These are phyloP conservation scores for Malus hybrid DNA, from an alignment of 331 rosid species.

Conservation along the genomic window DNA sequence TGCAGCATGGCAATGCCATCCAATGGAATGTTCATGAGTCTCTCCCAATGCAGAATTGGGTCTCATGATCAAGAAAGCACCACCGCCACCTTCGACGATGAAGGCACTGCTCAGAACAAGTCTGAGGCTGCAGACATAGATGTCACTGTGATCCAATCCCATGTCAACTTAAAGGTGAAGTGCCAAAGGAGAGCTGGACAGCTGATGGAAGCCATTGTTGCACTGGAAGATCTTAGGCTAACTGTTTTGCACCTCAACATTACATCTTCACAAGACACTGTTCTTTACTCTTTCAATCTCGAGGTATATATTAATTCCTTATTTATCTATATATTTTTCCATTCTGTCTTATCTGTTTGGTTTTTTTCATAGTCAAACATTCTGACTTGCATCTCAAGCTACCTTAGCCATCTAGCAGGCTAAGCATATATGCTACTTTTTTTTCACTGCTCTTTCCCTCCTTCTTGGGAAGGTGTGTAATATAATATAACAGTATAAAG, in stretches of 20 bases:
- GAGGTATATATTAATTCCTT: slow-evolving; percentile 39
- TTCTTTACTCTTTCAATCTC: slow-evolving; percentile 87
- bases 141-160: slow-evolving; percentile 78
- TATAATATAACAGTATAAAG: not conserved
- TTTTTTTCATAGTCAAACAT: slow-evolving; percentile 37
- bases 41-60: slow-evolving; percentile 32
- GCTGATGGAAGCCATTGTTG: slow-evolving; percentile 63
- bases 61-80: slow-evolving; percentile 20
- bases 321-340: slow-evolving; percentile 12
- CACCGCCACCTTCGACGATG: slow-evolving; percentile 24
- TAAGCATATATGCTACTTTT: not conserved
- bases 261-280: slow-evolving; percentile 48
- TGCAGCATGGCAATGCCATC: slow-evolving; percentile 19
- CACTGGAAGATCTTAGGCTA: slow-evolving; percentile 70
- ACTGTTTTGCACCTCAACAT: slow-evolving; percentile 83
- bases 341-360: not conserved
- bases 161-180: slow-evolving; percentile 80
- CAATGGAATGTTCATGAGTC: slow-evolving; percentile 21
- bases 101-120: slow-evolving; percentile 52
- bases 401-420: slow-evolving; percentile 5
- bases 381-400: slow-evolving; percentile 47
- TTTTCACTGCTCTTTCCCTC: not conserved
- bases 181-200: slow-evolving; percentile 55
- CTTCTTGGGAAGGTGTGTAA: not conserved
- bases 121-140: slow-evolving; percentile 62